Evolutionary conservation across 495 filamentous ascomycete genomes (phyloP).

Genomic region (Trichocladium antarcticum): DNA sequence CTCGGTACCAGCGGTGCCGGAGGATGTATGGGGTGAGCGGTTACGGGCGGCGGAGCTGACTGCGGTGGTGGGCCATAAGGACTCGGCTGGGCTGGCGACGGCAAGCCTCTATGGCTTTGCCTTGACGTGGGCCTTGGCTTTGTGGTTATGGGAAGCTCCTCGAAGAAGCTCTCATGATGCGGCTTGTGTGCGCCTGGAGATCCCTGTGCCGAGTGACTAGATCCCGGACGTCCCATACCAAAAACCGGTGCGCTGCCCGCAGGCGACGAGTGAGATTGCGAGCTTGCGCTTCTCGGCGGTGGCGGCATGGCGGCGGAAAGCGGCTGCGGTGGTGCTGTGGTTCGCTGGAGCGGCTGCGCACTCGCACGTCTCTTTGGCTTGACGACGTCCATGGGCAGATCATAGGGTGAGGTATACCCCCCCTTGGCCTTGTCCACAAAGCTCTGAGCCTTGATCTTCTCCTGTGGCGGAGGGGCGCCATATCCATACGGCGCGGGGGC

Average conservation of each 20-base stretch:
- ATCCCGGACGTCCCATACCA: conserved; percentile 21
- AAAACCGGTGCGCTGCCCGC: conserved; percentile 25
- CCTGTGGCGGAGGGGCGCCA: conserved; percentile 31
- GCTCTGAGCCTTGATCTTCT: conserved; percentile 53
- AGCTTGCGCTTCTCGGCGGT: conserved; percentile 53
- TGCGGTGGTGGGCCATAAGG: conserved; percentile 24
- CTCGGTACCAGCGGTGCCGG: conserved; percentile 20
- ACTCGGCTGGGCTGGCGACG: conserved; percentile 31
- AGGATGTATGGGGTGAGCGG: conserved; percentile 9
- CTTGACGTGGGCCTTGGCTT: conserved; percentile 45
- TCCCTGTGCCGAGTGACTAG: conserved; percentile 26
- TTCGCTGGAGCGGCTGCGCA: conserved; percentile 30
- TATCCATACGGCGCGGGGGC: conserved; percentile 34
- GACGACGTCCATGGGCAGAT: conserved; percentile 80
- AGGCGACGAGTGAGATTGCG: conserved; percentile 33
- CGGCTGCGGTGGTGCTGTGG: conserved; percentile 25
- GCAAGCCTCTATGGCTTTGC: conserved; percentile 24
- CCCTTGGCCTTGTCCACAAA: conserved; percentile 82
- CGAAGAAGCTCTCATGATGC: conserved; percentile 59
- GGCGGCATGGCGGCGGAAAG: conserved; percentile 34
- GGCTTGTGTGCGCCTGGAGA: conserved; percentile 18
- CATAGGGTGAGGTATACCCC: conserved; percentile 87
- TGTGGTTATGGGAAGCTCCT: conserved; percentile 64
- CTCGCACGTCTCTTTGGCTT: conserved; percentile 48
- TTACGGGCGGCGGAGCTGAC: conserved; percentile 23